These are phyloP conservation scores for Adansonia gregorii DNA, from an alignment of 441 rosid species.

Conservation along the genomic window DNA sequence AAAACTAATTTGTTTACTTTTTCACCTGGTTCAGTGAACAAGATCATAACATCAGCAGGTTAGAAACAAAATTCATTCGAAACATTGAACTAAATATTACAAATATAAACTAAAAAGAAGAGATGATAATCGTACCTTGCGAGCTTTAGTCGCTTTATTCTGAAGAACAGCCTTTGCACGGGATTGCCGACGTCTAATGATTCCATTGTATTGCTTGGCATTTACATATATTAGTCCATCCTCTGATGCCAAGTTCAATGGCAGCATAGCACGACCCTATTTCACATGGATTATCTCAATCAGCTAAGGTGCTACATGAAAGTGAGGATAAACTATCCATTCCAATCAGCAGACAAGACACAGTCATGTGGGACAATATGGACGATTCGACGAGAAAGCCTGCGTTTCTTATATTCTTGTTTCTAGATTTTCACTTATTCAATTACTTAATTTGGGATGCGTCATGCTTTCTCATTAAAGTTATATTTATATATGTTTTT, in stretches of 20 bases:
- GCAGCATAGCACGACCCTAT: conserved; percentile 80
- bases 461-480: neutral
- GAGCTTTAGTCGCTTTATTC: conserved; percentile 50
- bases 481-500: no score
- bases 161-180: conserved; percentile 84
- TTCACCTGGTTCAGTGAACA: neutral
- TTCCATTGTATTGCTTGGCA: conserved; percentile 94
- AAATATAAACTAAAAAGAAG: neutral
- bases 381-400: neutral
- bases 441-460: neutral
- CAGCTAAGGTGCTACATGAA: neutral
- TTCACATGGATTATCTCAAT: conserved; percentile 21
- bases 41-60: neutral
- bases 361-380: neutral
- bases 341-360: neutral
- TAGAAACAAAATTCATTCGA: neutral
- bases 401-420: neutral
- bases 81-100: neutral
- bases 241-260: conserved; percentile 67
- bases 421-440: neutral
- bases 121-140: conserved; percentile 56
- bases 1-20: neutral
- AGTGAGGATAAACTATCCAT: neutral
- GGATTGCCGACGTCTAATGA: conserved; percentile 79
- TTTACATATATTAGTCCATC: conserved; percentile 88